Conservation (phyloP, 2,329 filamentous ascomycete species). For the Xylaria sp. region DNA sequence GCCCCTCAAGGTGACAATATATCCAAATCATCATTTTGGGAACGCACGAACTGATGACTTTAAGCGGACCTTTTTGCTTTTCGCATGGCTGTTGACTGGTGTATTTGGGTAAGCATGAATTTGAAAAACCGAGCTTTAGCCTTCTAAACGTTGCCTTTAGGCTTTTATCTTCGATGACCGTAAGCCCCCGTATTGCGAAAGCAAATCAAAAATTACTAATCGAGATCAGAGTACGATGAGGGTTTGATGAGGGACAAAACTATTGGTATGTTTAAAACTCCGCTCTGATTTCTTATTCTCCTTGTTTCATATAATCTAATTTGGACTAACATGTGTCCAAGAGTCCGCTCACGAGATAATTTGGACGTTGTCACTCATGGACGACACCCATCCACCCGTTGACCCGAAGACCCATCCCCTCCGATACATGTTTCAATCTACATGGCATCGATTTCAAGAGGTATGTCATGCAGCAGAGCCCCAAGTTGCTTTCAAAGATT, state of each 20-base stretch:
- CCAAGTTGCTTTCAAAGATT: no score
- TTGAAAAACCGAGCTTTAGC: not conserved
- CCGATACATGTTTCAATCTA: constrained; percentile 21
- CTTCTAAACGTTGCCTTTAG: constrained; percentile 8
- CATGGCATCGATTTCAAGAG: constrained; percentile 23
- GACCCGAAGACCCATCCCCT: constrained; percentile 20
- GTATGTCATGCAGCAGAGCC: not conserved
- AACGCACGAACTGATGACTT: not conserved
- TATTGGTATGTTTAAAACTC: not conserved
- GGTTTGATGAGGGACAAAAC: constrained; percentile 27
- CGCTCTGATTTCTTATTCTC: no score
- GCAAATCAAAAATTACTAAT: not conserved
- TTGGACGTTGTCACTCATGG: constrained; percentile 18
- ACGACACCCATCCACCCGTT: constrained; percentile 18
- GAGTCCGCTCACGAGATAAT: constrained; percentile 23
- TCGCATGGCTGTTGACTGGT: constrained; percentile 24
- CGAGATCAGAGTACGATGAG: constrained; percentile 21
- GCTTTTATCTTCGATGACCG: constrained; percentile 27
- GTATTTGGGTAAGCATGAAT: constrained; percentile 14
- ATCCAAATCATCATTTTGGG: not conserved
- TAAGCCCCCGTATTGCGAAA: not conserved
- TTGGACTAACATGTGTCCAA: no score
- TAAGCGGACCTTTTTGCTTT: constrained; percentile 8
- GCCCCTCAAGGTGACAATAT: constrained; percentile 3
- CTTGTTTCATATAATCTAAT: no score